Base-by-base conservation (phyloP, 2,329 filamentous ascomycete species). In the Ascochyta fabae region DNA sequence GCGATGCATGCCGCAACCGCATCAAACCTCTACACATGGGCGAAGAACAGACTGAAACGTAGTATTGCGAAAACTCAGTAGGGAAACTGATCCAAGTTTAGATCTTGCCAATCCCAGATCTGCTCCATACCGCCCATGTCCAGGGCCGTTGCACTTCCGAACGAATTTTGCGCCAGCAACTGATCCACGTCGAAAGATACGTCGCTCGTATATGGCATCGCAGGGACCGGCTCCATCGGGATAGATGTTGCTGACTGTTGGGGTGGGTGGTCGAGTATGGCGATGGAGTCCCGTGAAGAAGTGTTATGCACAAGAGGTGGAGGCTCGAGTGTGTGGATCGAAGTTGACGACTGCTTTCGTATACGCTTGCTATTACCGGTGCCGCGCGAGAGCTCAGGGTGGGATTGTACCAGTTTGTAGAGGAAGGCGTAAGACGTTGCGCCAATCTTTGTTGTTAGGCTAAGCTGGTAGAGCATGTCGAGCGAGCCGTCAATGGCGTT, bases 401-500 rank as follows among this genome's bases (percentile, higher is more conserved):
- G 60, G 1, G 69, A 63, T 40, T 70, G 66, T 5, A 72, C 66
- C 6, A 74, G 60, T 27, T 71, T 72, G 44, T 57, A 62, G 9
- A 74, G 64, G 33, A 73, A 74, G 16, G 57, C 64, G 48, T 70
- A 72, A 13, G 71, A 73, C 2, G 63, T 59, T 10, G 66, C 65
- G 3, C 69, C 69, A 6, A 73, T 61, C 47, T 69, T 73, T 6
- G 69, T 70, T 2, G 61, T 63, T 4, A 62, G 48, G 38, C 67
- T 69, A 5, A 74, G 62, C 38, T 71, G 69, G 38, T 68, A 62
- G 16, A 73, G 62, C 65, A 69, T 72, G 10, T 64, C 60, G 1
- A 74, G 64, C 6, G 69, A 62, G 26, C 41, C 51, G 6, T 68
- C 63, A 29, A 84, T 78, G 1, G 74, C 74, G 43, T 73, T 62